Evolutionary conservation across 2,329 filamentous ascomycete species (phyloP).

Genomic region (Microsporum ferrugineum): DNA sequence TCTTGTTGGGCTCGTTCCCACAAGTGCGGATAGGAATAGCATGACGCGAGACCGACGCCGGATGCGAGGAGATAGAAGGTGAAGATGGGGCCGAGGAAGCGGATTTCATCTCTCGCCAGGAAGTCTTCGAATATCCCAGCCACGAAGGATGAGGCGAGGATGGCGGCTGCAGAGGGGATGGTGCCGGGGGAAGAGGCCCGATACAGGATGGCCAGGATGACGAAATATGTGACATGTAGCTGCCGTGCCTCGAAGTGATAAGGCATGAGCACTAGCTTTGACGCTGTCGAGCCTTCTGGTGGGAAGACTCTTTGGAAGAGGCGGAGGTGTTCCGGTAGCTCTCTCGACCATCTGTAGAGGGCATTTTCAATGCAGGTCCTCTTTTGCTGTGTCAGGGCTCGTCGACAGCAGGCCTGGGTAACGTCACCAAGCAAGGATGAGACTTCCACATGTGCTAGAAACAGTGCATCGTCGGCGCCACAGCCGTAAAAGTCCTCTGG

Average conservation of each 20-base stretch:
- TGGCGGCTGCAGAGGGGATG: conserved; percentile 27
- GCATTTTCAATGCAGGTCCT: conserved; percentile 20
- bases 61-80: conserved; percentile 34
- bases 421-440: conserved; percentile 29
- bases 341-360: conserved; percentile 29
- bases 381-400: conserved; percentile 18
- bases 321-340: conserved; percentile 21
- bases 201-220: conserved; percentile 31
- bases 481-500: conserved; percentile 26
- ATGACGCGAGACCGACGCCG: conserved; percentile 30
- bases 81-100: conserved; percentile 33
- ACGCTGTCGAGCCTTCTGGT: conserved; percentile 7
- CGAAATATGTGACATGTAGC: conserved; percentile 31
- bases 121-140: conserved; percentile 37
- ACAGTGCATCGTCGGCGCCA: conserved; percentile 23
- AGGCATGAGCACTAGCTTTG: conserved; percentile 12
- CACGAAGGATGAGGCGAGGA: conserved; percentile 34
- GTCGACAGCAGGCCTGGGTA: conserved; percentile 19
- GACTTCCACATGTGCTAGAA: conserved; percentile 32
- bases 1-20: conserved; percentile 17
- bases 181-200: conserved; percentile 22
- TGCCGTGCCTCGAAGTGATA: conserved; percentile 33
- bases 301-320: conserved; percentile 15
- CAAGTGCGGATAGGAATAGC: conserved; percentile 21
- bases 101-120: conserved; percentile 34